Conservation (phyloP, 2,329 filamentous ascomycete genomes). For the Metarhizium brunneum region DNA sequence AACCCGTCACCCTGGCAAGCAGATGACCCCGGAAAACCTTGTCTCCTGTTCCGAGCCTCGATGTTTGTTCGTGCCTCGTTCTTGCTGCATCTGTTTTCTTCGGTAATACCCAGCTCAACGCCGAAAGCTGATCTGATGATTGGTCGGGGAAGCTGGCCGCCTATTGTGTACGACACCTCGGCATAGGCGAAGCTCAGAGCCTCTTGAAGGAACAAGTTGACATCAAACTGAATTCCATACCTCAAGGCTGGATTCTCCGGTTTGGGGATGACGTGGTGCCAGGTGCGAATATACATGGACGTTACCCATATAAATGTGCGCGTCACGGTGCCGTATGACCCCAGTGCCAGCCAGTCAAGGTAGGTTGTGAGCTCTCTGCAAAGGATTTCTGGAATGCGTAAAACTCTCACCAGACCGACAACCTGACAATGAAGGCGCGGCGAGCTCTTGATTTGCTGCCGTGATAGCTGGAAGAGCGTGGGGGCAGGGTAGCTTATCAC, state of each 20-base stretch:
- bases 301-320: slow-evolving; percentile 21
- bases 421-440: slow-evolving; percentile 19
- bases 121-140: slow-evolving; percentile 16
- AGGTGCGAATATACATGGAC: slow-evolving; percentile 17
- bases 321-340: slow-evolving; percentile 13
- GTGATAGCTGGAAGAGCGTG: slow-evolving; percentile 11
- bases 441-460: slow-evolving; percentile 13
- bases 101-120: slow-evolving; percentile 5
- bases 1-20: too few relatives aligned
- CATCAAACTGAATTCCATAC: slow-evolving; percentile 14
- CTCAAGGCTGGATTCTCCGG: slow-evolving; percentile 1
- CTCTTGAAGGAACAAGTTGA: slow-evolving; percentile 18
- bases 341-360: slow-evolving; percentile 22
- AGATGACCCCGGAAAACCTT: neutral
- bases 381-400: slow-evolving; percentile 12
- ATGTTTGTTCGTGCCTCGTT: neutral
- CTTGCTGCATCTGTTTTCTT: neutral
- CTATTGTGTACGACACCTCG: slow-evolving; percentile 18
- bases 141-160: slow-evolving; percentile 21
- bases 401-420: slow-evolving; percentile 21
- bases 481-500: neutral
- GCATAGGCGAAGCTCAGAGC: slow-evolving; percentile 19
- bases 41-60: neutral
- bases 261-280: slow-evolving; percentile 13
- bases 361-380: slow-evolving; percentile 16